Evolutionary conservation across 2,329 filamentous ascomycete species (phyloP).

Genomic region (Monilinia vaccinii-corymbosi): DNA sequence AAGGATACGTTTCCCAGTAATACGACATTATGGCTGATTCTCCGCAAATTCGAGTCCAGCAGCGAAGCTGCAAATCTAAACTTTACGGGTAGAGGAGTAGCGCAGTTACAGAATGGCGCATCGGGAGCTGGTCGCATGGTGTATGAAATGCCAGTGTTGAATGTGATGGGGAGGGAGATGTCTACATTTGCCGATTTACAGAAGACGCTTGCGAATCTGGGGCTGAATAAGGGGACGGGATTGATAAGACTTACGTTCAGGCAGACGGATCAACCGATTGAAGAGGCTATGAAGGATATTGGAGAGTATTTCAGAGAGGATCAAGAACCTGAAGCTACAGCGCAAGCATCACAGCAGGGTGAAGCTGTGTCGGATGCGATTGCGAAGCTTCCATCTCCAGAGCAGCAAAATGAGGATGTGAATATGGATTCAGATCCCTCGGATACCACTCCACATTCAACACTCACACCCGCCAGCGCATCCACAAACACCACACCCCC

Average conservation of each 20-base stretch:
- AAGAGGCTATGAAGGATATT: conserved; percentile 79
- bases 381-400: conserved; percentile 12
- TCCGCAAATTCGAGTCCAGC: conserved; percentile 77
- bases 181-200: conserved; percentile 73
- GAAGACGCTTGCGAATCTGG: conserved; percentile 79
- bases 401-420: conserved; percentile 7
- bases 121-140: conserved; percentile 63
- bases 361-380: conserved; percentile 16
- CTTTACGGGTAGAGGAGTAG: conserved; percentile 74
- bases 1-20: conserved; percentile 82
- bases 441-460: not conserved
- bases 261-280: conserved; percentile 66
- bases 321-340: conserved; percentile 1
- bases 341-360: conserved; percentile 14
- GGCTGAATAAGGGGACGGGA: conserved; percentile 75
- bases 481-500: not conserved
- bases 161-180: conserved; percentile 74
- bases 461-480: not conserved
- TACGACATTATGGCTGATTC: conserved; percentile 77
- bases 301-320: conserved; percentile 55
- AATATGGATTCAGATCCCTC: conserved; percentile 9
- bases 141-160: conserved; percentile 80
- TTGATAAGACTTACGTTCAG: conserved; percentile 71
- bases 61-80: conserved; percentile 57
- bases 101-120: conserved; percentile 45